Evolutionary conservation across 208 protist species (phyloP).

Genomic region (Acanthamoeba polyphaga): DNA sequence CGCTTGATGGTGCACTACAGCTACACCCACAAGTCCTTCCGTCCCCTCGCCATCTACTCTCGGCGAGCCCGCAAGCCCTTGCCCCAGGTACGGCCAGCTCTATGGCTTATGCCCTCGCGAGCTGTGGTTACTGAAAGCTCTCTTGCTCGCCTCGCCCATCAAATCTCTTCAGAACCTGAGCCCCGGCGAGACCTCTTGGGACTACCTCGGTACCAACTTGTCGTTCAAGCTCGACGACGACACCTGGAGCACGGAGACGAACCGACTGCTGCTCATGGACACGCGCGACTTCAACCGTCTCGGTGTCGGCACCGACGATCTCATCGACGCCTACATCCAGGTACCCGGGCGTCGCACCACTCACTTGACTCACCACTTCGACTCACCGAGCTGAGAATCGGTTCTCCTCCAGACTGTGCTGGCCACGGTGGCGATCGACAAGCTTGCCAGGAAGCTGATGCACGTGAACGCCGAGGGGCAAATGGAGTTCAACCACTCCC

Average conservation of each 20-base stretch:
- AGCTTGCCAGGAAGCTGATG: constrained; percentile 80
- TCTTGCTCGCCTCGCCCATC: too few species aligned
- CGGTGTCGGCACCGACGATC: constrained; percentile 88
- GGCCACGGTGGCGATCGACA: constrained; percentile 88
- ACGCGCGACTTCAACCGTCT: constrained; percentile 89
- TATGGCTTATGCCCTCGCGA: not conserved
- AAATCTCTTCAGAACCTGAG: not conserved
- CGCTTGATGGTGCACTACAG: constrained; percentile 87
- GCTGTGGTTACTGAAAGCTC: too few species aligned
- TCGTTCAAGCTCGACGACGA: constrained; percentile 80
- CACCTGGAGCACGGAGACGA: constrained; percentile 87
- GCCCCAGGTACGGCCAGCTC: not conserved
- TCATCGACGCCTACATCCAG: constrained; percentile 90
- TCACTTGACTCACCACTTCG: not conserved
- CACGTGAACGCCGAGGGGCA: not conserved
- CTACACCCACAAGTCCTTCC: constrained; percentile 78
- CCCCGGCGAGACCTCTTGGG: constrained; percentile 80
- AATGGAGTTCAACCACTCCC: constrained; percentile 56
- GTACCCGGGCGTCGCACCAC: not conserved
- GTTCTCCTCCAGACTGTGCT: constrained; percentile 81
- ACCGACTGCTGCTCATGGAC: constrained; percentile 88
- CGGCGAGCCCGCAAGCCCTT: constrained; percentile 80
- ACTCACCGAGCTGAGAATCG: not conserved
- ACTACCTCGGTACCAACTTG: constrained; percentile 89
- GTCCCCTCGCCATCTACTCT: constrained; percentile 86